phyloP scores from a whole-genome alignment of 2,329 filamentous ascomycete species.

The Fusarium irregulare region DNA sequence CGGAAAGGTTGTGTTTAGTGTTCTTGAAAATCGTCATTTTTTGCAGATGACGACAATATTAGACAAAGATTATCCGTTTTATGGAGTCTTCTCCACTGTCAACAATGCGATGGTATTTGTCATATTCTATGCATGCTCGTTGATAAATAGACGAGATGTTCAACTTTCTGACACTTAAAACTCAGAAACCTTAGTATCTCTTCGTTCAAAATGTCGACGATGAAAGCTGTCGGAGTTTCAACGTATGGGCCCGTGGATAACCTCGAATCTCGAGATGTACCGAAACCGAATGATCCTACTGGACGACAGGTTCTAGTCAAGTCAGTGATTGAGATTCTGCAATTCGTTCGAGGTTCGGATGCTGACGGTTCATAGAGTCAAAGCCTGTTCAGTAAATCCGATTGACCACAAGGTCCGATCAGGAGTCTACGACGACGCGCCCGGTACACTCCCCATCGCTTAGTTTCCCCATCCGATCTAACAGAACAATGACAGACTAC shows the following conservation, averaged over 20 bases:
- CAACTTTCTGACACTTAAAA: no score
- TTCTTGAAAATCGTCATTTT: not conserved
- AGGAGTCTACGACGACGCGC: not conserved
- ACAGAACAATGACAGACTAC: not conserved
- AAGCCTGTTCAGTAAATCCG: not conserved
- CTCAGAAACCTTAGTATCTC: no score
- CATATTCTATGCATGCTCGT: no score
- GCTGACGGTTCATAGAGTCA: not conserved
- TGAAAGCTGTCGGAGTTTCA: not conserved
- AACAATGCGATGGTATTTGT: no score
- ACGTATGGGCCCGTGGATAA: not conserved
- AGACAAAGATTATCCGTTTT: not conserved
- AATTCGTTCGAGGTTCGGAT: rapidly evolving
- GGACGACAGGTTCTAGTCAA: not conserved
- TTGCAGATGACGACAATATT: not conserved
- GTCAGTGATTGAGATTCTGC: not conserved
- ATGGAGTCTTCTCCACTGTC: not conserved
- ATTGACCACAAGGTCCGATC: constrained; percentile 11
- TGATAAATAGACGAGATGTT: not conserved
- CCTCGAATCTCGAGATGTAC: not conserved
- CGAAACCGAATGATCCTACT: not conserved
- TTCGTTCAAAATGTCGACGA: not conserved
- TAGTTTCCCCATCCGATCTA: not conserved
- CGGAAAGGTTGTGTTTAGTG: not conserved
- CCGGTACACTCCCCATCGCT: not conserved